A percentile compares a stretch with the other conserved stretches of the same genome.
phyloP scores from a whole-genome alignment of 2,329 filamentous ascomycete genomes.

The Kalmusia sp. region DNA sequence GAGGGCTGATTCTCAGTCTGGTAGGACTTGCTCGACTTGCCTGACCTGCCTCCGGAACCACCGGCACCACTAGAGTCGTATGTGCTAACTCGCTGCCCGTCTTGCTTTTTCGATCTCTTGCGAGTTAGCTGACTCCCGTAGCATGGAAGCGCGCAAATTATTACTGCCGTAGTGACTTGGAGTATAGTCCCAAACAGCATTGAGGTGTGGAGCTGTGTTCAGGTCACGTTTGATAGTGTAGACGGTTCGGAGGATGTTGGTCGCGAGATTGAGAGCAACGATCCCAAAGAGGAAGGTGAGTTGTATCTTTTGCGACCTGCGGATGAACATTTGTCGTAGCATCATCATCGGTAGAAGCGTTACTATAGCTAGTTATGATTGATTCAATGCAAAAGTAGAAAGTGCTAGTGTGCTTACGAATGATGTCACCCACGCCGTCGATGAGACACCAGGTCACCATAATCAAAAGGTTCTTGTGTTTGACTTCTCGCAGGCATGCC shows the following conservation, averaged over 20 bases:
- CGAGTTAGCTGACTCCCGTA: neutral
- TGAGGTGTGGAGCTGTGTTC: neutral
- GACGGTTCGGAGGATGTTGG: neutral
- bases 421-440: neutral
- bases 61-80: too few species aligned
- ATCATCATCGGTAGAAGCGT: neutral
- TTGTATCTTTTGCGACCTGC: neutral
- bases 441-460: neutral
- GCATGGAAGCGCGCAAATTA: neutral
- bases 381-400: neutral
- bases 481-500: neutral
- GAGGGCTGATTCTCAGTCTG: too few species aligned
- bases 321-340: neutral
- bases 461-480: neutral
- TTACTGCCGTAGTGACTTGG: neutral
- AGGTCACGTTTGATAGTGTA: neutral
- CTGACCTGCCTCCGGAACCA: too few species aligned
- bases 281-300: neutral
- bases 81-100: too few species aligned
- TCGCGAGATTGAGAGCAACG: neutral
- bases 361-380: neutral
- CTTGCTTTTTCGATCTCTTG: neutral
- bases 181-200: neutral
- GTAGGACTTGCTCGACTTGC: too few species aligned
- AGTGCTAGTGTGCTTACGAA: neutral